These are phyloP conservation scores for Verticillium alfalfae DNA, from an alignment of 2,329 filamentous ascomycete species.

Conservation along the genomic window DNA sequence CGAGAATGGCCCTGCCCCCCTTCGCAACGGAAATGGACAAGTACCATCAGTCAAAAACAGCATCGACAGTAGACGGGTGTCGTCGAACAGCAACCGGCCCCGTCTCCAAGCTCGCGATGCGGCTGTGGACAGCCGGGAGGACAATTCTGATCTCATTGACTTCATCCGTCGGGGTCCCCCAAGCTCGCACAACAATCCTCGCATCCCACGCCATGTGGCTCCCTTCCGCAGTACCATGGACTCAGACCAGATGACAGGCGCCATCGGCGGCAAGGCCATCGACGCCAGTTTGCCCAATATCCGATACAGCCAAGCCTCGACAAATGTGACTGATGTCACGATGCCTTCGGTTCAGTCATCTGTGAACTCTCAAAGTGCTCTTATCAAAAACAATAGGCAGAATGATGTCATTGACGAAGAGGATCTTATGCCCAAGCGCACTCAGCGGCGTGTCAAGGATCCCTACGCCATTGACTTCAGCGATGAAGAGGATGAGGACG, in stretches of 20 bases:
- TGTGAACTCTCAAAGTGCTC: constrained; percentile 68
- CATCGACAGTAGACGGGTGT: constrained; percentile 29
- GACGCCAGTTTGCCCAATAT: constrained; percentile 53
- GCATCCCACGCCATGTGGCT: constrained; percentile 77
- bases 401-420: constrained; percentile 41
- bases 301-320: constrained; percentile 51
- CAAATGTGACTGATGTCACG: constrained; percentile 52
- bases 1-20: constrained; percentile 27
- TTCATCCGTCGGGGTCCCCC: constrained; percentile 89
- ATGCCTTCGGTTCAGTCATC: constrained; percentile 55
- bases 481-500: constrained; percentile 60
- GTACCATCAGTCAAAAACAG: constrained; percentile 26
- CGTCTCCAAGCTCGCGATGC: constrained; percentile 70
- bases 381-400: constrained; percentile 40
- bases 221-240: constrained; percentile 84
- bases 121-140: constrained; percentile 53
- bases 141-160: constrained; percentile 85
- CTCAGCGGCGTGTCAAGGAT: constrained; percentile 73
- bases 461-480: constrained; percentile 89
- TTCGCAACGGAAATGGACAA: constrained; percentile 27
- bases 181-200: constrained; percentile 50
- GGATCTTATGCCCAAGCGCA: constrained; percentile 61
- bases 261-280: constrained; percentile 48
- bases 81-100: constrained; percentile 35
- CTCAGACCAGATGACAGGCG: constrained; percentile 65